Base-by-base conservation (phyloP, 1,284 basidiomycete genomes). In the Rhodotorula sp. region DNA sequence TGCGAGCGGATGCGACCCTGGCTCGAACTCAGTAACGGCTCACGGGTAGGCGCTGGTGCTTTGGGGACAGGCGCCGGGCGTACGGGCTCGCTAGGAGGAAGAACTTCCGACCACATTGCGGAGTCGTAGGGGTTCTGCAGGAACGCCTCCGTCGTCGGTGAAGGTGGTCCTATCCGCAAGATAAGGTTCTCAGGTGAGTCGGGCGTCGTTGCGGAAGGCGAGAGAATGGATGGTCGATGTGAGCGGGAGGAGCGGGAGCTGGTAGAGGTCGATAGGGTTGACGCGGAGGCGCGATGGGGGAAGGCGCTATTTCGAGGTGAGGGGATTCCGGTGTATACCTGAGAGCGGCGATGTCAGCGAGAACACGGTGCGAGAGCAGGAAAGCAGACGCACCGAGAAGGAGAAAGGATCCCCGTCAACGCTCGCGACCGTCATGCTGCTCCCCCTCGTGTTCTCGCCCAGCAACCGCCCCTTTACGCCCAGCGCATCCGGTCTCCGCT, bases 91-190 rank as follows among this genome's bases (percentile, higher is more conserved):
- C 40, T 44, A 13, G 40, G 40, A 26, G 44, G 48, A 18, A 28
- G 58, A 2, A 57, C 44, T 4, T 66, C 52, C 1, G 20, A 16
- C 64, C 60, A 67, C 13, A 31, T 26, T 4, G 62, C 24, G 31
- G 65, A 67, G 18, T 56, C 59, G 59, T 67, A 62, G 4, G 69
- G 52, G 48, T 59, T 44, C 10, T 62, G 26, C 11, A 66, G 22
- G 22, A 64, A 64, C 0, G 57, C 50, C 16, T 59, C 56, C 34
- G 62, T 62, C 7, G 65, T 59, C 9, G 68, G 71, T 0, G 71
- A 72, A 3, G 68, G 65, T 7, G 65, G 62, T 0, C 71, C 71
- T n/a, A 70, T 65, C 11, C 64, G 65, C 13, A 70, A 61, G 57
- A 69, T 30, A 0, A 62, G 71, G 2, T 40, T 40, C 2, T 10